Conservation (phyloP, 169 alveolate genomes). For the Plasmodium fragile region DNA sequence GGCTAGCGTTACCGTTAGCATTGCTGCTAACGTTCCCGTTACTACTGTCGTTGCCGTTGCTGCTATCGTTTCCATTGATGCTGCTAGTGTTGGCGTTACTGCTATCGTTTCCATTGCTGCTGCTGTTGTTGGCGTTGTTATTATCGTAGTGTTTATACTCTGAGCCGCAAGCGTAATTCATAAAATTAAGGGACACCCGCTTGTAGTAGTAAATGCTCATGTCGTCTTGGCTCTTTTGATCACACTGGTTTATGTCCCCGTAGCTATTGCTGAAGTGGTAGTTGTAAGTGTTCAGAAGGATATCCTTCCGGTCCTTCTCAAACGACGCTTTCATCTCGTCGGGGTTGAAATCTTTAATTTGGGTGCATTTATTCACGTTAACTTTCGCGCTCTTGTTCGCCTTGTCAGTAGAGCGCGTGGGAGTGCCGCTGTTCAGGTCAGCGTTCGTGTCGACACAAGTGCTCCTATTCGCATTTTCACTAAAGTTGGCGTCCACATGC, state of each 20-base stretch:
- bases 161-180: constrained; percentile 17
- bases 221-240: constrained; percentile 22
- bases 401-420: not conserved
- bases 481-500: constrained; percentile 7
- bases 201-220: constrained; percentile 22
- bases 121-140: not conserved
- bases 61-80: not conserved
- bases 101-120: not conserved
- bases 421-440: not conserved
- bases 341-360: constrained; percentile 8
- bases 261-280: constrained; percentile 42
- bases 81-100: not conserved
- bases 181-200: constrained; percentile 38
- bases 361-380: not conserved
- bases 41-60: not conserved
- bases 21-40: not conserved
- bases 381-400: not conserved
- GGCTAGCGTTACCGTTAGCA: not conserved
- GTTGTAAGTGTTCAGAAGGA: constrained; percentile 58
- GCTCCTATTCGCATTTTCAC: not conserved
- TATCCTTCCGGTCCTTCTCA: constrained; percentile 24
- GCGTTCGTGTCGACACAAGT: not conserved
- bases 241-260: constrained; percentile 27
- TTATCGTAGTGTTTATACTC: constrained; percentile 8
- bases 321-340: constrained; percentile 11